Evolutionary conservation across 2,329 filamentous ascomycete genomes (phyloP), one percentile per base, ranked within the genome.

Genomic region (Xylariaceae sp.): DNA sequence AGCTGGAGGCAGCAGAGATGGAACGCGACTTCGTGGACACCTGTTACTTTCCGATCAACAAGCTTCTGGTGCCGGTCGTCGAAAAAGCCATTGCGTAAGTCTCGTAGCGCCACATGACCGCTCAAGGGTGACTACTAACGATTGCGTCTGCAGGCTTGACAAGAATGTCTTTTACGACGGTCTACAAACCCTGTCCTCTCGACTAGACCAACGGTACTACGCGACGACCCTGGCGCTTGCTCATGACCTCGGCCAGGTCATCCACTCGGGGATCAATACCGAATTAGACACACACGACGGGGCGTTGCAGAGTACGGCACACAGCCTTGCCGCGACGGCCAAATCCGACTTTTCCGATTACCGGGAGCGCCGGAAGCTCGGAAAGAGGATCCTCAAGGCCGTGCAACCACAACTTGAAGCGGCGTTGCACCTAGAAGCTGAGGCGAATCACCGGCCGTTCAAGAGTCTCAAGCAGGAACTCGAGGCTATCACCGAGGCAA

Each of bases 41-140:
- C 24, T 83, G 94, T 52, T 98, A 97, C 64, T 96, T 97, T 51
- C 92, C 92, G 1, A 78, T 96, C 11, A 76, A 82, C 40, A 81
- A 81, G 52, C 66, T 94, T 35, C 73, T 98, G 15, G 75, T 74
- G 55, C 83, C 86, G 3, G 82, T 92, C 18, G 69, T 96, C 34
- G 83, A 88, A 28, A 88, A 84, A 63, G 88, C 88, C 8, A 73
- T 85, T 55, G 70, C 70, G 88, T 96, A 75, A 78, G 88, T 78
- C 40, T 18, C 24, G 40, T 44, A 61, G 50, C 56, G 36, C 16
- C 4, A 24, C 11, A n/a, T n/a, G n/a, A n/a, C n/a, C n/a, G n/a
- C n/a, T n/a, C n/a, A n/a, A n/a, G n/a, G n/a, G n/a, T n/a, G n/a
- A n/a, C n/a, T n/a, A 24, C 21, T 7, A 24, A 24, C 21, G 11